Evolutionary conservation across 371 early-diverging fungal genomes (phyloP), one percentile per base, ranked within the genome.

Genomic region (Coemansia sp.): DNA sequence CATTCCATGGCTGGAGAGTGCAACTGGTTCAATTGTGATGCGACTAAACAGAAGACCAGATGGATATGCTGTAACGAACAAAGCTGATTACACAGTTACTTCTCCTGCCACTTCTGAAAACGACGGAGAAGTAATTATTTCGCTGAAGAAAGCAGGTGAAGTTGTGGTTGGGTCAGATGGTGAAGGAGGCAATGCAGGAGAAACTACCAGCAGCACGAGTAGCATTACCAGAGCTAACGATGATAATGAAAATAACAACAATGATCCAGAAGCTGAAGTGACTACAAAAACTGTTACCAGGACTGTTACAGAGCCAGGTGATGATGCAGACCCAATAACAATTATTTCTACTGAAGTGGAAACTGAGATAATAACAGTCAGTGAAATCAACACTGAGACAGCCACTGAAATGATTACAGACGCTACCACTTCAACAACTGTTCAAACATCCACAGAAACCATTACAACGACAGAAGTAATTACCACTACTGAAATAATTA

Each of bases 161-260:
- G 23, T 33, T n/a, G 33, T 56, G n/a, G 33, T 9, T 33, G 56
- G 56, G 9, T 18, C 56, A 25, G 56, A 56, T 56, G 56, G 56
- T 2, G 33, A 28, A n/a, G 56, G 20, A n/a, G 33, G 18, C 20
- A 20, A 33, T 8, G 6, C 18, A 33, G 56, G 37, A 3, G 5
- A 28, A 11, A 44, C 5, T 12, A 16, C 44, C 16, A 44, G 12
- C n/a, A 47, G n/a, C 11, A 47, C 5, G 4, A 47, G 47, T n/a
- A 47, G 47, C 16, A 47, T 7, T 4, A 47, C 18, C 47, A 52
- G 25, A 5, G 28, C 28, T 28, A 14, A 23, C 12, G 28, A 8
- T 54, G 54, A 14, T 54, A 16, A 54, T 51, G 12, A 14, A 16
- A 53, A 53, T 25, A 54, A 54, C 28, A 30, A 26, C 28, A 30